These are phyloP conservation scores for Sclerotinia trifoliorum DNA, from an alignment of 2,329 filamentous ascomycete genomes.

Conservation along the genomic window DNA sequence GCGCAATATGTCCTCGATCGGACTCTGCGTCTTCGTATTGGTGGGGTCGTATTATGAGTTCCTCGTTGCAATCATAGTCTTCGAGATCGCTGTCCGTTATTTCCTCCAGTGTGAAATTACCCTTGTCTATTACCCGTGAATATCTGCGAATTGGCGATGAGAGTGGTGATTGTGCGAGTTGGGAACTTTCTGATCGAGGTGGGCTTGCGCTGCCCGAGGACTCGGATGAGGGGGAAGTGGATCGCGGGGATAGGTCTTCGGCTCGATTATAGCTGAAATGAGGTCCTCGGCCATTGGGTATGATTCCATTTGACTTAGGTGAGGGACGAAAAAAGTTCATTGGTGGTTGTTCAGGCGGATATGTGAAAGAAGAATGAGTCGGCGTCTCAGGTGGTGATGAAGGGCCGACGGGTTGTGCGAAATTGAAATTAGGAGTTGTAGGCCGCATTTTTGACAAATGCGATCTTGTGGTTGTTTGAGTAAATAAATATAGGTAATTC, in stretches of 20 bases:
- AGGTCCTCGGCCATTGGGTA: slow-evolving; percentile 41
- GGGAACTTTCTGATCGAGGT: slow-evolving; percentile 36
- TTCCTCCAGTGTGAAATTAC: slow-evolving; percentile 40
- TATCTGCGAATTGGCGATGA: slow-evolving; percentile 24
- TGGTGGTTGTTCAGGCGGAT: slow-evolving; percentile 31
- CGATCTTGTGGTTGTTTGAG: slow-evolving; percentile 16
- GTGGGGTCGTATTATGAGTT: slow-evolving; percentile 37
- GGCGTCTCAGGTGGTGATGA: slow-evolving; percentile 52
- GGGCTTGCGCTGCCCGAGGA: slow-evolving; percentile 32
- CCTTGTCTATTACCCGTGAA: slow-evolving; percentile 28
- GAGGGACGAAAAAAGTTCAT: slow-evolving; percentile 32
- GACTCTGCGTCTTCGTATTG: slow-evolving; percentile 41
- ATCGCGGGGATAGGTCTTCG: slow-evolving; percentile 44
- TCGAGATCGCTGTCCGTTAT: slow-evolving; percentile 36
- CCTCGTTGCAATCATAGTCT: slow-evolving; percentile 35
- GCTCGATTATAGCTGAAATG: slow-evolving; percentile 41
- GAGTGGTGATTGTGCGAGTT: slow-evolving; percentile 23
- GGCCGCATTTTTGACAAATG: slow-evolving; percentile 42
- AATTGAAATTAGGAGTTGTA: slow-evolving; percentile 46
- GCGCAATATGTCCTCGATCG: slow-evolving; percentile 30
- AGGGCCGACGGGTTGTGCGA: slow-evolving; percentile 42
- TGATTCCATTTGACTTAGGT: slow-evolving; percentile 44
- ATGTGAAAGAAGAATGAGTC: slow-evolving; percentile 41
- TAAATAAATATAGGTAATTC: slow-evolving; percentile 3
- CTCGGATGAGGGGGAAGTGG: slow-evolving; percentile 37